Conservation (phyloP, 345 rosid genomes). For the Reutealis trisperma region DNA sequence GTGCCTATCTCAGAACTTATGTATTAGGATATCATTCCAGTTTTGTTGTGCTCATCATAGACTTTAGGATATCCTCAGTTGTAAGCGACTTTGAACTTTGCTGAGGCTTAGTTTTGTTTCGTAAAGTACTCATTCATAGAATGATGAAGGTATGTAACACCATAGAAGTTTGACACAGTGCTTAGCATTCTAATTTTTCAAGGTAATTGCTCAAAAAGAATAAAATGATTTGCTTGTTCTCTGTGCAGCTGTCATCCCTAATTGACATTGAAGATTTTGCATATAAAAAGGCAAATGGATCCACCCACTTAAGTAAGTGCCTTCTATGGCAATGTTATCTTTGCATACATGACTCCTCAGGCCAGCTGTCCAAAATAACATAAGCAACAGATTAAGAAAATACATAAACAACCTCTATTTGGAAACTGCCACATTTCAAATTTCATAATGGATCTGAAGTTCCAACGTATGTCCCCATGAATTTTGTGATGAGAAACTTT, state of each 20-base stretch:
- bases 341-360: background rate
- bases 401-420: no score
- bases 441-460: background rate
- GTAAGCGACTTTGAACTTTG: background rate
- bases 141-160: background rate
- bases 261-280: slow-evolving; percentile 85
- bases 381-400: no score
- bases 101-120: background rate
- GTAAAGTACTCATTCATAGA: background rate
- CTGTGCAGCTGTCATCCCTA: slow-evolving; percentile 40
- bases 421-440: no score
- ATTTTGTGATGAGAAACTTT: background rate
- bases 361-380: background rate
- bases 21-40: background rate
- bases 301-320: slow-evolving; percentile 40
- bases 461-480: background rate
- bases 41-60: background rate
- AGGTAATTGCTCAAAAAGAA: background rate
- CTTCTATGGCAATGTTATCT: background rate
- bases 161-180: background rate
- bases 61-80: background rate
- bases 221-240: background rate
- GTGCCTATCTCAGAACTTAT: background rate
- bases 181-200: background rate
- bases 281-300: slow-evolving; percentile 41